A percentile compares a stretch with the other conserved stretches of the same genome.
These are phyloP conservation scores for Fraxinus ornus DNA, from an alignment of 305 asterid genomes.

Conservation along the genomic window DNA sequence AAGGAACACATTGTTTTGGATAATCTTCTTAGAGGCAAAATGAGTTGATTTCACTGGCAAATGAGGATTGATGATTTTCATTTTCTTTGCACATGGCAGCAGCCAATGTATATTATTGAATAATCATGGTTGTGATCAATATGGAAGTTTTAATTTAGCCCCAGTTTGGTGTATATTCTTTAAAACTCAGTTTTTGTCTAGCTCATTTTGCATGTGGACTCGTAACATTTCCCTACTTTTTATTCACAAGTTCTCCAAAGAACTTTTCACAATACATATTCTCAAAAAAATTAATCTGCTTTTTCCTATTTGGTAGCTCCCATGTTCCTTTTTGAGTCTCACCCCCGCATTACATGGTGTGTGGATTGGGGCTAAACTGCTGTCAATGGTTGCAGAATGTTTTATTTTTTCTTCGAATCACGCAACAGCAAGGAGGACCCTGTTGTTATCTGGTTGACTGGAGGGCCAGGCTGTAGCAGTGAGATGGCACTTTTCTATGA, in stretches of 20 bases:
- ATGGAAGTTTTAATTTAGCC: background rate
- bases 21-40: background rate
- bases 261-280: background rate
- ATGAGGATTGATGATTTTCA: background rate
- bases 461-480: conserved; percentile 99
- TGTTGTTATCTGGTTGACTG: conserved; percentile 97
- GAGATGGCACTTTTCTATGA: conserved; percentile 98
- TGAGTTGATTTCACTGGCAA: background rate
- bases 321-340: background rate
- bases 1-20: background rate
- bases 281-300: background rate
- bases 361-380: conserved; percentile 20
- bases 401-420: conserved; percentile 92
- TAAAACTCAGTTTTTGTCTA: background rate
- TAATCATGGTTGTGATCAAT: background rate
- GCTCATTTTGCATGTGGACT: background rate
- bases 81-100: background rate
- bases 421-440: conserved; percentile 75
- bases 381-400: conserved; percentile 61
- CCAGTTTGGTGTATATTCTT: background rate
- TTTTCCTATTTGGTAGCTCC: background rate
- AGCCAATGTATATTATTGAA: background rate
- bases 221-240: background rate
- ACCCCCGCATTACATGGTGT: background rate
- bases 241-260: background rate